Evolutionary conservation across 208 protist species (phyloP), one percentile per base, ranked within the genome.

Genomic region (Trypanosoma conorhini): DNA sequence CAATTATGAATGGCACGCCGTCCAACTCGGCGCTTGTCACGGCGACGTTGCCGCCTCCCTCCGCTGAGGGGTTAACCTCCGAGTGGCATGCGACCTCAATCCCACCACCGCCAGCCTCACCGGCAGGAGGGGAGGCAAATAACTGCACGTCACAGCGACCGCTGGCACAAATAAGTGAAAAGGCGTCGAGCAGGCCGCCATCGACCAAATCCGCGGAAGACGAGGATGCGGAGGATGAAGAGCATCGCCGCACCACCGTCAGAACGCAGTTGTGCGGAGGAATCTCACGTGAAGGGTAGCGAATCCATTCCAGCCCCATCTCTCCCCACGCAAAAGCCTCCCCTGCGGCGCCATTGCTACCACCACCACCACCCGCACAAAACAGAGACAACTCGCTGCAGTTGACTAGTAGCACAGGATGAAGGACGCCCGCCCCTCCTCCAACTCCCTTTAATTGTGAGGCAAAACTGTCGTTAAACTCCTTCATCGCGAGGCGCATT

Each of bases 271-370:
- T 57, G 3, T 62, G 62, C 7, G 86, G 59, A 0, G 80, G 74
- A 17, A 91, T 62, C 68, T 82, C 77, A 2, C 78, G 82, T 22
- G 86, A 80, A 12, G 86, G 86, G 42, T 85, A 81, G 15, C 56
- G 46, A 28, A 75, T 33, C 82, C 86, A 87, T 64, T 59, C 48
- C 0, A 80, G 24, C 40, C 31, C 26, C 19, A 66, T 68, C 1
- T 40, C 35, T 59, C 9, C 33, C 0, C 1, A 19, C 48, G 21
- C 0, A 59, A 31, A 46, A 55, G 24, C n/a, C 48, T 19, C 48
- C 8, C 4, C 28, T 35, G 7, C 24, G 24, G 24, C 7, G 30
- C 54, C 54, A 67, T 35, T 21, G 15, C 30, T 44, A 44, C 19
- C 58, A 59, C 10, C 51, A 59, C 8, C n/a, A 77, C 66, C 13